Evolutionary conservation across 2,329 filamentous ascomycete species (phyloP).

Genomic region (Domatiomyces globalis): DNA sequence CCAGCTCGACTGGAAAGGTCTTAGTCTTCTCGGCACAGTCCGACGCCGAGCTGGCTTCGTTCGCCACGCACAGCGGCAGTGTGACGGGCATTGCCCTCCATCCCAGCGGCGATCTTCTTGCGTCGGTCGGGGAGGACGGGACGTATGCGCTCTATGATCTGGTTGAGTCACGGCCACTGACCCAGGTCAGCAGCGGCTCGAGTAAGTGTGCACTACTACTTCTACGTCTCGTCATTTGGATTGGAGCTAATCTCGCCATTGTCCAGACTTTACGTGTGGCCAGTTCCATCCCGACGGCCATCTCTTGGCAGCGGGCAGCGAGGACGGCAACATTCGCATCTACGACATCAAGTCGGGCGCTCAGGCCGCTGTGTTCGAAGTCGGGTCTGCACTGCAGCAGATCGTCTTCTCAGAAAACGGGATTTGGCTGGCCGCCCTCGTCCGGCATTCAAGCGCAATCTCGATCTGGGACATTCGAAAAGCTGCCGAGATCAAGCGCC

Average conservation of each 20-base stretch:
- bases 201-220: slow-evolving; percentile 41
- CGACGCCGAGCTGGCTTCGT: slow-evolving; percentile 52
- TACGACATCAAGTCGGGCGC: slow-evolving; percentile 74
- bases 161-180: slow-evolving; percentile 49
- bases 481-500: slow-evolving; percentile 63
- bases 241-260: slow-evolving; percentile 8
- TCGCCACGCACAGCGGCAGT: slow-evolving; percentile 70
- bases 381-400: slow-evolving; percentile 51
- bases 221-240: not conserved
- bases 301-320: slow-evolving; percentile 72
- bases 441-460: slow-evolving; percentile 61
- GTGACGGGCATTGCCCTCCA: slow-evolving; percentile 67
- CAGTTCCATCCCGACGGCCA: slow-evolving; percentile 97
- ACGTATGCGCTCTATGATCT: slow-evolving; percentile 85
- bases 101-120: slow-evolving; percentile 67
- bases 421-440: slow-evolving; percentile 79
- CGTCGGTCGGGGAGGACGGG: slow-evolving; percentile 82
- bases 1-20: slow-evolving; percentile 60
- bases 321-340: slow-evolving; percentile 67
- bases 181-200: slow-evolving; percentile 65
- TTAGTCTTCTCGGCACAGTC: slow-evolving; percentile 55
- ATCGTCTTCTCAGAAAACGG: slow-evolving; percentile 91
- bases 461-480: slow-evolving; percentile 89
- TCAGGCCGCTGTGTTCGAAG: slow-evolving; percentile 58
- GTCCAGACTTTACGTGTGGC: slow-evolving; percentile 55